phyloP scores from a whole-genome alignment of 805 yeast genomes.

The Yarrowia sp. region DNA sequence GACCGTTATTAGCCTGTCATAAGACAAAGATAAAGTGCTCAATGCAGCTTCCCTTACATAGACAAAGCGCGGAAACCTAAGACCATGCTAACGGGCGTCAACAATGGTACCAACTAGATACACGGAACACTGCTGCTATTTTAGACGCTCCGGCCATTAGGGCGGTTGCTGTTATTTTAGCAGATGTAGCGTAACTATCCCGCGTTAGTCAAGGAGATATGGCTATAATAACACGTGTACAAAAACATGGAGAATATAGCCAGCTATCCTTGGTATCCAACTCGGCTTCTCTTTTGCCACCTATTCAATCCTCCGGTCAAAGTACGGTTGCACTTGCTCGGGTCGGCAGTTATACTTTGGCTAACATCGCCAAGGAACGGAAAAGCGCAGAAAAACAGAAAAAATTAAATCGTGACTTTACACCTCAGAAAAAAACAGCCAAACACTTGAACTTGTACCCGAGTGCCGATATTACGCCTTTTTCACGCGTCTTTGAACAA shows the following conservation, averaged over 20 bases:
- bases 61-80: not conserved
- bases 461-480: not conserved
- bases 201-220: not conserved
- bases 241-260: too few relatives aligned
- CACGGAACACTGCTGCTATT: not conserved
- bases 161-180: not conserved
- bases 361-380: conserved; percentile 17
- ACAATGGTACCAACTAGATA: not conserved
- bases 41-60: not conserved
- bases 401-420: not conserved
- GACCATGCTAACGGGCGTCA: not conserved
- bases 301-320: not conserved
- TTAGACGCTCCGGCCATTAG: not conserved
- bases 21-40: not conserved
- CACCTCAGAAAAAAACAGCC: not conserved
- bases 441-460: not conserved
- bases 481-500: not conserved
- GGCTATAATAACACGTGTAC: too few relatives aligned
- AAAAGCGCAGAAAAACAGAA: not conserved
- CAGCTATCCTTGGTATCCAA: too few relatives aligned
- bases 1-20: too few relatives aligned
- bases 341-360: conserved; percentile 20
- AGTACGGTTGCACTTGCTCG: conserved; percentile 2
- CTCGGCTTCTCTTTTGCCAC: not conserved
- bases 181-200: not conserved